phyloP scores from a whole-genome alignment of 2,329 filamentous ascomycete species.

The Diaporthe longicolla region DNA sequence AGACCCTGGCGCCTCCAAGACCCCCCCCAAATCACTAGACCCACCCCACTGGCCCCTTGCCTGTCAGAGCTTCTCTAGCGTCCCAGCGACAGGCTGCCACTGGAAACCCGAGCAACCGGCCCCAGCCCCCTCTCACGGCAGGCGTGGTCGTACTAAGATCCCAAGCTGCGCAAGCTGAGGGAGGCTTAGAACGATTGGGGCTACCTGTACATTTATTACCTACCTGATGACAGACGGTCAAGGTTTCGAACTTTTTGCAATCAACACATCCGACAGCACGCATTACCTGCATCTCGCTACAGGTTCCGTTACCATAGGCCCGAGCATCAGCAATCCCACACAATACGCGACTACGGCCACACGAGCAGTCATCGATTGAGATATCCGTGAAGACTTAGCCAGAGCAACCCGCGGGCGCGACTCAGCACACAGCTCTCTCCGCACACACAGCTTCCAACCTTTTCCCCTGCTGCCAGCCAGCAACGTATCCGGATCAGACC shows the following conservation, averaged over 20 bases:
- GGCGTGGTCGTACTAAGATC: slow-evolving; percentile 31
- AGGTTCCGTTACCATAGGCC: slow-evolving; percentile 24
- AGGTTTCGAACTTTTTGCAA: slow-evolving; percentile 35
- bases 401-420: slow-evolving; percentile 22
- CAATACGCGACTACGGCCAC: slow-evolving; percentile 5
- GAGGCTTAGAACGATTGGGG: slow-evolving; percentile 41
- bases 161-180: slow-evolving; percentile 41
- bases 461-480: slow-evolving; percentile 18
- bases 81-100: background rate
- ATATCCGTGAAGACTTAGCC: slow-evolving; percentile 4
- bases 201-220: slow-evolving; percentile 34
- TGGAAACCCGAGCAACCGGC: slow-evolving; percentile 11
- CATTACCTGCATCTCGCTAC: slow-evolving; percentile 30
- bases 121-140: slow-evolving; percentile 11
- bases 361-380: slow-evolving; percentile 19
- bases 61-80: slow-evolving; percentile 6
- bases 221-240: slow-evolving; percentile 35
- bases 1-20: slow-evolving; percentile 21
- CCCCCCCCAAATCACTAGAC: background rate
- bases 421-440: slow-evolving; percentile 21
- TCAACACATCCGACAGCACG: slow-evolving; percentile 24
- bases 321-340: slow-evolving; percentile 7
- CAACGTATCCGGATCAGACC: slow-evolving; percentile 1
- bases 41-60: slow-evolving; percentile 24
- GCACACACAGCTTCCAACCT: background rate